Conservation (phyloP, 2,329 filamentous ascomycete genomes). For the Epichloe baconii region DNA sequence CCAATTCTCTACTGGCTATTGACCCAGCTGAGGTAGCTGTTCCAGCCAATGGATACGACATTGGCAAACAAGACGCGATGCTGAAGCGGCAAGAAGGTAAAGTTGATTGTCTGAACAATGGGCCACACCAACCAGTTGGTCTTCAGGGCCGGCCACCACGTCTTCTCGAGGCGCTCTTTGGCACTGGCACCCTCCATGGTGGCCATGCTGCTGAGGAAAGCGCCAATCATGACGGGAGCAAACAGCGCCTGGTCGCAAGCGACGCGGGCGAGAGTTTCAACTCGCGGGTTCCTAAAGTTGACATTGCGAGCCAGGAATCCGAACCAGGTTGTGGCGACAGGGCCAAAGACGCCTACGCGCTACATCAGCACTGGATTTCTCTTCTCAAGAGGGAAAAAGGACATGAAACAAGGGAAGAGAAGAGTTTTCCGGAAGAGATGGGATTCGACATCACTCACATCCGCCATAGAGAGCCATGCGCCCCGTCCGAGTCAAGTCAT, state of each 20-base stretch:
- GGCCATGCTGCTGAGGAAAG: constrained; percentile 78
- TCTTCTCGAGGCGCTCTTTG: constrained; percentile 55
- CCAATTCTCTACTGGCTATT: constrained; percentile 30
- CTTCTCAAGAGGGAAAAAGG: neutral
- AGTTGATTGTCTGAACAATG: constrained; percentile 72
- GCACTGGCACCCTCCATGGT: constrained; percentile 54
- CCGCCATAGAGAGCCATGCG: constrained; percentile 75
- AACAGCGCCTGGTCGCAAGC: constrained; percentile 71
- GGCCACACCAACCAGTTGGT: constrained; percentile 89
- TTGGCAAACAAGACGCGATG: constrained; percentile 81
- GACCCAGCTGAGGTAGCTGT: constrained; percentile 49
- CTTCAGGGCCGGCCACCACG: constrained; percentile 57
- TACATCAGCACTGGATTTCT: neutral
- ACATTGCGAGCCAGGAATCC: constrained; percentile 61
- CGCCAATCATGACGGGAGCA: constrained; percentile 67
- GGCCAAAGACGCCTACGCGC: constrained; percentile 62
- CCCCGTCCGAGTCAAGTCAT: constrained; percentile 58
- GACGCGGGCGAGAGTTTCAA: constrained; percentile 66
- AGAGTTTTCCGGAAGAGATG: neutral
- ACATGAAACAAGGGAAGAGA: constrained; percentile 1
- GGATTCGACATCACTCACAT: constrained; percentile 31
- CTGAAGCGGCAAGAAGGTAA: constrained; percentile 72
- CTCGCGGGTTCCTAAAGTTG: constrained; percentile 46
- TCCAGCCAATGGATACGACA: constrained; percentile 56
- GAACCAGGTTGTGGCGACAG: constrained; percentile 80